Evolutionary conservation across 2,329 filamentous ascomycete species (phyloP).

Genomic region (Lecanosticta acicola): DNA sequence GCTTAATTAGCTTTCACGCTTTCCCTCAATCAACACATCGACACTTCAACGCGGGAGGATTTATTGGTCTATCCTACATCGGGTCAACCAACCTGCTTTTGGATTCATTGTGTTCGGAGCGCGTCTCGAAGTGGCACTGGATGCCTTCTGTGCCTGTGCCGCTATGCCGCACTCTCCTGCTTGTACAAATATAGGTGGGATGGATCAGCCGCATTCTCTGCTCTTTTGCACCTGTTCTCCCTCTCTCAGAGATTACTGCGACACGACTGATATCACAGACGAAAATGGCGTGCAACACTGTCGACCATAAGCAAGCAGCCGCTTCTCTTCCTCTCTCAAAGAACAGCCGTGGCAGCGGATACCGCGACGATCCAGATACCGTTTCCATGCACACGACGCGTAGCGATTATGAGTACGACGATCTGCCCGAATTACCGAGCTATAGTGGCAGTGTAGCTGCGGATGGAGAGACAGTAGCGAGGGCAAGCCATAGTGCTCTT

Average conservation of each 20-base stretch:
- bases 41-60: no score
- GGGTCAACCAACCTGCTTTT: background rate
- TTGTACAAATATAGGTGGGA: background rate
- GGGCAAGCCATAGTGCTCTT: no score
- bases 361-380: slow-evolving; percentile 24
- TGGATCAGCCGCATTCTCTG: background rate
- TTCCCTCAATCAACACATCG: no score
- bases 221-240: background rate
- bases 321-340: background rate
- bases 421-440: slow-evolving; percentile 23
- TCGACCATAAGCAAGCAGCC: background rate
- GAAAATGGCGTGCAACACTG: background rate
- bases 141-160: background rate
- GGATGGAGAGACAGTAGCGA: no score
- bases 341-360: slow-evolving; percentile 5
- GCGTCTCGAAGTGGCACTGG: background rate
- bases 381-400: slow-evolving; percentile 29
- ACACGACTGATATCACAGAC: background rate
- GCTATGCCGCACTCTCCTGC: background rate
- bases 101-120: background rate
- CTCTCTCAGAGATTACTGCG: background rate
- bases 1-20: no score
- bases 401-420: slow-evolving; percentile 27
- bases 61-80: background rate
- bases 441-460: slow-evolving; percentile 26